phyloP scores from a whole-genome alignment of 345 rosid species.

The Syzygium aqueum region DNA sequence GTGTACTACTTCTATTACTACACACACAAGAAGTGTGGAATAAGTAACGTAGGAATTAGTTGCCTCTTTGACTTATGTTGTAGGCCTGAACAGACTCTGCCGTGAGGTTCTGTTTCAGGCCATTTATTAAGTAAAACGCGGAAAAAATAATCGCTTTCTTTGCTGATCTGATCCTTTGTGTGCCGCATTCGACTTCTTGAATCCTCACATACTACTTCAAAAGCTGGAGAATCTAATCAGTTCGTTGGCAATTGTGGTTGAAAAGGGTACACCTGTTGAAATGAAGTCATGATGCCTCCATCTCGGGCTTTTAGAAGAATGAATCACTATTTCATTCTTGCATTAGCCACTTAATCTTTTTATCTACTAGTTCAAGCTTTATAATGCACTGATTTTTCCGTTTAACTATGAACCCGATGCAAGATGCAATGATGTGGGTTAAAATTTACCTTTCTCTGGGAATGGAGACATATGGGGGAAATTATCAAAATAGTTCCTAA shows the following conservation, averaged over 20 bases:
- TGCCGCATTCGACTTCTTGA: background rate
- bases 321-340: background rate
- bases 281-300: background rate
- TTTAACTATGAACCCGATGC: background rate
- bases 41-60: constrained; percentile 25
- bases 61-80: constrained; percentile 9
- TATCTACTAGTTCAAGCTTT: background rate
- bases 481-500: no score
- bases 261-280: background rate
- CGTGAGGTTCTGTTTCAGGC: constrained; percentile 12
- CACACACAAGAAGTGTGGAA: constrained; percentile 16
- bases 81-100: constrained; percentile 10
- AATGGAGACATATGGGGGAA: background rate
- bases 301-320: background rate
- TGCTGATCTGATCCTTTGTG: background rate
- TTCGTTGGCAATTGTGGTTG: background rate
- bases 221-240: background rate
- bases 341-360: background rate
- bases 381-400: background rate
- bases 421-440: background rate
- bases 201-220: background rate
- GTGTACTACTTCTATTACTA: constrained; percentile 2
- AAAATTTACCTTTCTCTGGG: background rate
- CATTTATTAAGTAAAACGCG: constrained; percentile 5
- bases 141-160: background rate